These are phyloP conservation scores for Rhodotorula toruloides DNA, from an alignment of 768 basidiomycete species.

Conservation along the genomic window DNA sequence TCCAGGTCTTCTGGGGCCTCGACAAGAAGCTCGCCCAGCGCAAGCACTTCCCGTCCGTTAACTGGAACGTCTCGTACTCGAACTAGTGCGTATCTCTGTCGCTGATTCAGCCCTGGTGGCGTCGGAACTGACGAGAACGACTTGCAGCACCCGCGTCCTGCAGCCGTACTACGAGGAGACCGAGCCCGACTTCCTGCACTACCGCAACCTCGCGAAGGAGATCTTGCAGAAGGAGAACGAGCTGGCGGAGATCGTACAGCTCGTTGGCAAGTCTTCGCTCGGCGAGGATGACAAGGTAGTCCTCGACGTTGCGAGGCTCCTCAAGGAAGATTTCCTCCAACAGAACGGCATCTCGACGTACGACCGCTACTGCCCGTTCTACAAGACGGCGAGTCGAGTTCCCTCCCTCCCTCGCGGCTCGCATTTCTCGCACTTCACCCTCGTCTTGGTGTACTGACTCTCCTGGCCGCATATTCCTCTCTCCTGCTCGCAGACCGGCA, in stretches of 20 bases:
- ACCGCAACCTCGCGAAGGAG: conserved; percentile 87
- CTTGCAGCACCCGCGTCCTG: conserved; percentile 38
- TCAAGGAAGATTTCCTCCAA: conserved; percentile 95
- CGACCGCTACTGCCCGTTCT: conserved; percentile 95
- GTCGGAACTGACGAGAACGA: not conserved
- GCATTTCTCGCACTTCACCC: conserved; percentile 14
- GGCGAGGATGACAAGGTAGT: conserved; percentile 98
- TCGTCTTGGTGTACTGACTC: no score
- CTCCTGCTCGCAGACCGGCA: conserved; percentile 55
- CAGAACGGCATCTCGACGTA: conserved; percentile 99
- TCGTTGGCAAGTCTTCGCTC: conserved; percentile 97
- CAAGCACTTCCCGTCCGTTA: conserved; percentile 99
- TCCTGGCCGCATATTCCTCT: not conserved
- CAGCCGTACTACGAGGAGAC: conserved; percentile 76
- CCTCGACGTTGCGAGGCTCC: conserved; percentile 90
- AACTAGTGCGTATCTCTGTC: conserved; percentile 58
- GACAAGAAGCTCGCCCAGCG: conserved; percentile 98
- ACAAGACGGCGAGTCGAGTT: conserved; percentile 63
- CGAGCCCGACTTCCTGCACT: conserved; percentile 89
- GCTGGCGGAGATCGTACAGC: conserved; percentile 95
- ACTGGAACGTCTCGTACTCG: conserved; percentile 99
- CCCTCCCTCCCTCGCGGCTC: not conserved
- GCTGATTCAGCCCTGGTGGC: no score
- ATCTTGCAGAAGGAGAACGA: conserved; percentile 98
- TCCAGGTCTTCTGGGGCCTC: conserved; percentile 99